Conservation (phyloP, 108 stramenopile species). For the Cyclostephanos invisitatus region DNA sequence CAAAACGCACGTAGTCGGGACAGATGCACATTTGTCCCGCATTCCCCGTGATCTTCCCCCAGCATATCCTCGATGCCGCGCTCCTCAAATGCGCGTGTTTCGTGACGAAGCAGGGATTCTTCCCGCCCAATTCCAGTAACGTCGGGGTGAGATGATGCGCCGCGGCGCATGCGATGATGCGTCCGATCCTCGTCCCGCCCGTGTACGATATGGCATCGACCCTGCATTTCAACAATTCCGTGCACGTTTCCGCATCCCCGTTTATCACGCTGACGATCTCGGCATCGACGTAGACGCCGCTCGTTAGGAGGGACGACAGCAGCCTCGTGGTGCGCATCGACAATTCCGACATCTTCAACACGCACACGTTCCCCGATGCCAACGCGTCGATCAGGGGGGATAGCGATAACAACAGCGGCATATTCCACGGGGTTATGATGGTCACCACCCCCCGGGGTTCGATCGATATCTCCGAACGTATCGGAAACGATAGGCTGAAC, state of each 20-base stretch:
- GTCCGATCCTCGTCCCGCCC: conserved; percentile 68
- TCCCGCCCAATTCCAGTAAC: conserved; percentile 93
- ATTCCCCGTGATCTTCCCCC: conserved; percentile 72
- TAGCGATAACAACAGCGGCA: conserved; percentile 72
- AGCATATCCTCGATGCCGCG: conserved; percentile 66
- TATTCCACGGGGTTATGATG: conserved; percentile 87
- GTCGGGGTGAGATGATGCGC: conserved; percentile 87
- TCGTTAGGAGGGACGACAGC: conserved; percentile 42
- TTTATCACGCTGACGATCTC: conserved; percentile 60
- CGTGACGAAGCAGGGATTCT: conserved; percentile 74
- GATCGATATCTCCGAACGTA: not conserved
- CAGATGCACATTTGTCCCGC: conserved; percentile 90
- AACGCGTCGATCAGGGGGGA: conserved; percentile 64
- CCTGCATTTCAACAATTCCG: conserved; percentile 54
- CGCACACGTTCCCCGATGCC: conserved; percentile 82
- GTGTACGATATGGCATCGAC: conserved; percentile 91
- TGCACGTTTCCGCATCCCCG: conserved; percentile 71
- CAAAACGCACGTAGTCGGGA: conserved; percentile 71
- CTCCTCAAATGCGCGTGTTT: conserved; percentile 60
- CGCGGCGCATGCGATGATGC: conserved; percentile 74
- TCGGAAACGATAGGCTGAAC: conserved; percentile 18
- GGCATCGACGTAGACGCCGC: conserved; percentile 66
- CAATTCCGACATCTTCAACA: conserved; percentile 86
- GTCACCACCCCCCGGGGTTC: conserved; percentile 34
- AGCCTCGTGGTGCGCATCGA: conserved; percentile 42